phyloP scores from a whole-genome alignment of 495 filamentous ascomycete species.

The Aspergillus heteromorphus region DNA sequence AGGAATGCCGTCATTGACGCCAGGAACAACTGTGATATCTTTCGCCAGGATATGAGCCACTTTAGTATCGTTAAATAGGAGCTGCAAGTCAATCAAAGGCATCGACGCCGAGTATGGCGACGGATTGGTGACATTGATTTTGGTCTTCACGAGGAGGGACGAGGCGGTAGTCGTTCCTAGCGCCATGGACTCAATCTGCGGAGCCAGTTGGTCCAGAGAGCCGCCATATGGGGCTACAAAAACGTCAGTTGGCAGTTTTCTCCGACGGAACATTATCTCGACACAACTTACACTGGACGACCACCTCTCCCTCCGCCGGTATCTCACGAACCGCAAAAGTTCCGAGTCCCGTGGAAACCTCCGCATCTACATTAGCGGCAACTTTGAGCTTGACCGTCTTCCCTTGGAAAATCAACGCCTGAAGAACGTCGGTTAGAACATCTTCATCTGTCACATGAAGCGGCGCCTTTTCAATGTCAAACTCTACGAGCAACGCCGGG shows the following conservation, averaged over 20 bases:
- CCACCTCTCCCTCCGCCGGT: conserved; percentile 77
- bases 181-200: conserved; percentile 57
- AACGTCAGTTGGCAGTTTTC: conserved; percentile 15
- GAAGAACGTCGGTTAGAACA: conserved; percentile 69
- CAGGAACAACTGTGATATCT: conserved; percentile 55
- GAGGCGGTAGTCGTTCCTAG: conserved; percentile 64
- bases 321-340: conserved; percentile 71
- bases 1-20: conserved; percentile 64
- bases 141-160: conserved; percentile 61
- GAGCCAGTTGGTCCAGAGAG: conserved; percentile 48
- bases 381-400: conserved; percentile 60
- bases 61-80: conserved; percentile 66
- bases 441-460: conserved; percentile 72
- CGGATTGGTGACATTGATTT: conserved; percentile 81
- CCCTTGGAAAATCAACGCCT: conserved; percentile 67
- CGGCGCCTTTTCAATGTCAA: conserved; percentile 69
- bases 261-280: neutral
- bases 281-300: conserved; percentile 72
- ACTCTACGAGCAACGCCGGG: conserved; percentile 61
- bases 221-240: conserved; percentile 39
- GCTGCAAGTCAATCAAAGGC: conserved; percentile 69
- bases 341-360: conserved; percentile 73
- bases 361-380: conserved; percentile 76
- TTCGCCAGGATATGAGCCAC: conserved; percentile 67
- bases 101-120: conserved; percentile 75